Conservation (phyloP, 1,284 basidiomycete species). For the Microbotryum silenes-acaulis region DNA sequence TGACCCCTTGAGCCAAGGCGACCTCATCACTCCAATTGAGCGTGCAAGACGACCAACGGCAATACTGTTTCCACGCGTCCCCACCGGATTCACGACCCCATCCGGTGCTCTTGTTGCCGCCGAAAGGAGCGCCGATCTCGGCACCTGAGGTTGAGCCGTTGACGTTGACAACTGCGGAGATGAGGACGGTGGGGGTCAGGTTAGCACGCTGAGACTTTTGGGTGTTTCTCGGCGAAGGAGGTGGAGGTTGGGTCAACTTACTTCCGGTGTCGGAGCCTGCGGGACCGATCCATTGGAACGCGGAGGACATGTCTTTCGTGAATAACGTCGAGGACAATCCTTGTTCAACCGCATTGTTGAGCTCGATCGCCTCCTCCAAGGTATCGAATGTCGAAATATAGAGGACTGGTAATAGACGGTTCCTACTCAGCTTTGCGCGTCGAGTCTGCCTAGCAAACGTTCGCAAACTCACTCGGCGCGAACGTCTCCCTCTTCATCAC, state of each 20-base stretch:
- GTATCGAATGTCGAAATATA: slow-evolving; percentile 83
- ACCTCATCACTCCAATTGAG: slow-evolving; percentile 85
- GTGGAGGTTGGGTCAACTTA: neutral
- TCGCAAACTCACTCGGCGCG: slow-evolving; percentile 51
- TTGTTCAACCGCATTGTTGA: slow-evolving; percentile 89
- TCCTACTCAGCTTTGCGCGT: neutral
- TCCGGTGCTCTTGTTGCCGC: slow-evolving; percentile 64
- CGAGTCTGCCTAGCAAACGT: slow-evolving; percentile 3
- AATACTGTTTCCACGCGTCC: slow-evolving; percentile 75
- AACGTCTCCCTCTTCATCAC: slow-evolving; percentile 78
- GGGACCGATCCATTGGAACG: slow-evolving; percentile 77
- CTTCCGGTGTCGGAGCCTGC: slow-evolving; percentile 28
- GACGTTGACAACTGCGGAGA: slow-evolving; percentile 50
- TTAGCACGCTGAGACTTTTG: neutral
- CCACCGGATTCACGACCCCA: slow-evolving; percentile 96
- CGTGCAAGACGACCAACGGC: slow-evolving; percentile 63
- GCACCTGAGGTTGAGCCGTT: slow-evolving; percentile 91
- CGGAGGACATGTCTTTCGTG: slow-evolving; percentile 66
- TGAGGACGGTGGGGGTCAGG: slow-evolving; percentile 43
- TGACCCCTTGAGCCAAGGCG: slow-evolving; percentile 84
- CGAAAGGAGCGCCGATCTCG: slow-evolving; percentile 58
- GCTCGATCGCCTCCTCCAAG: slow-evolving; percentile 77
- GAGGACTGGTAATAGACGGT: slow-evolving; percentile 45
- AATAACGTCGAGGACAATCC: slow-evolving; percentile 83
- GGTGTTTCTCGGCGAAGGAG: neutral